Evolutionary conservation across 129 eudicot species (phyloP).

Genomic region (Silybum marianum): DNA sequence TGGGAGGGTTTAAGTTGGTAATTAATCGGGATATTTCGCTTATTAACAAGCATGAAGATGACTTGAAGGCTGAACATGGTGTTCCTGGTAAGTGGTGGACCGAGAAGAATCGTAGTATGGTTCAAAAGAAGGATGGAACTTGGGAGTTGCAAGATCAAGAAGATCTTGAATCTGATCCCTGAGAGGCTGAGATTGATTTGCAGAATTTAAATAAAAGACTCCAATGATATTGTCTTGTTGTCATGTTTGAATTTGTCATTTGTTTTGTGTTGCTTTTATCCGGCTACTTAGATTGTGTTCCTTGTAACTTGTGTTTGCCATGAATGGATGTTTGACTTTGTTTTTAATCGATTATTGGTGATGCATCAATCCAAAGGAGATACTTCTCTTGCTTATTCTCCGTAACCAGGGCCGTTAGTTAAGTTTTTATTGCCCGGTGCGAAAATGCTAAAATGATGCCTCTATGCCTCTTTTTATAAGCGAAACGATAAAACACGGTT

Average conservation of each 20-base stretch:
- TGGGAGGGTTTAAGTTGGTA: slow-evolving; percentile 60
- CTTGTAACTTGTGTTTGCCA: neutral
- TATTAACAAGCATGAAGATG: slow-evolving; percentile 52
- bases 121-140: slow-evolving; percentile 61
- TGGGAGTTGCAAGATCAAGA: slow-evolving; percentile 75
- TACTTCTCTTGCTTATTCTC: neutral
- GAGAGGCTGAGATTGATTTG: neutral
- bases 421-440: no score
- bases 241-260: neutral
- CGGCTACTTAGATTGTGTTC: neutral
- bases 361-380: neutral
- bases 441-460: no score
- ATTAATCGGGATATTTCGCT: slow-evolving; percentile 54
- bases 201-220: neutral
- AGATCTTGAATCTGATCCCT: slow-evolving; percentile 26
- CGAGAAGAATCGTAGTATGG: slow-evolving; percentile 66
- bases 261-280: neutral
- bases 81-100: slow-evolving; percentile 66
- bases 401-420: no score
- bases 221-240: neutral
- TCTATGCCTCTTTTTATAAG: no score
- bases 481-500: no score
- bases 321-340: neutral
- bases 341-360: neutral
- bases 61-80: slow-evolving; percentile 52